Percentiles rank a stretch among this genome's conserved stretches.
These are phyloP conservation scores for Cyathus striatus DNA, from an alignment of 768 basidiomycete species.

Conservation along the genomic window DNA sequence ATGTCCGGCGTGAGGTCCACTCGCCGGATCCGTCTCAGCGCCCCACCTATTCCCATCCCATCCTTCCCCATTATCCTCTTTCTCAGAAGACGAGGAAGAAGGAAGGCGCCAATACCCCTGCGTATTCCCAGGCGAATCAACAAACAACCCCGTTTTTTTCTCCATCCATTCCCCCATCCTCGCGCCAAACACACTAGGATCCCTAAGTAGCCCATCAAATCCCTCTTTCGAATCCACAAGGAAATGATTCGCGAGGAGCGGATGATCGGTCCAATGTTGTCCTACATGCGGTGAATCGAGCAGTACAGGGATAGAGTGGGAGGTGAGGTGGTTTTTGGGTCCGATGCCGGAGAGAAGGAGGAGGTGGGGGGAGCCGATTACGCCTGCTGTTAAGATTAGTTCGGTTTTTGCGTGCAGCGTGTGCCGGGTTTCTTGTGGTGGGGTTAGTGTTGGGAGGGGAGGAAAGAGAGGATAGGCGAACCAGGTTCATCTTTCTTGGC, in stretches of 20 bases:
- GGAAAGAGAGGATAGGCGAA: too few species aligned
- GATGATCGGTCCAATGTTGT: constrained; percentile 22
- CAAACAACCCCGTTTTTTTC: constrained; percentile 12
- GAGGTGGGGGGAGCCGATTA: constrained; percentile 25
- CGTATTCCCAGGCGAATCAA: constrained; percentile 10
- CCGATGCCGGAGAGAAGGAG: constrained; percentile 31
- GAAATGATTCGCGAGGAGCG: constrained; percentile 14
- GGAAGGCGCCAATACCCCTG: constrained; percentile 9
- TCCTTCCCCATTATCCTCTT: not conserved
- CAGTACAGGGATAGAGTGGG: constrained; percentile 15
- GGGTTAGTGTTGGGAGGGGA: too few species aligned
- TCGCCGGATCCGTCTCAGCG: too few species aligned
- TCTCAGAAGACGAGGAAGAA: not conserved
- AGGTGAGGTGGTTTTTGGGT: constrained; percentile 9
- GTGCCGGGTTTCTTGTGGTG: not conserved
- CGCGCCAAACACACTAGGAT: constrained; percentile 10
- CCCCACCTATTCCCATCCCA: too few species aligned
- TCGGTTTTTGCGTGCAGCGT: constrained; percentile 38
- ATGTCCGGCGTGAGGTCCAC: constrained; percentile 5
- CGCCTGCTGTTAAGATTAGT: constrained; percentile 39
- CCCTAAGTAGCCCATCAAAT: constrained; percentile 7
- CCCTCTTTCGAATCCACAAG: constrained; percentile 17
- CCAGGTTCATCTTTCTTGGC: constrained; percentile 7
- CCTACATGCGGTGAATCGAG: constrained; percentile 22
- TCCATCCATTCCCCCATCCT: not conserved